These are phyloP conservation scores for Calvatia gigantea DNA, from an alignment of 768 basidiomycete species.

Conservation along the genomic window DNA sequence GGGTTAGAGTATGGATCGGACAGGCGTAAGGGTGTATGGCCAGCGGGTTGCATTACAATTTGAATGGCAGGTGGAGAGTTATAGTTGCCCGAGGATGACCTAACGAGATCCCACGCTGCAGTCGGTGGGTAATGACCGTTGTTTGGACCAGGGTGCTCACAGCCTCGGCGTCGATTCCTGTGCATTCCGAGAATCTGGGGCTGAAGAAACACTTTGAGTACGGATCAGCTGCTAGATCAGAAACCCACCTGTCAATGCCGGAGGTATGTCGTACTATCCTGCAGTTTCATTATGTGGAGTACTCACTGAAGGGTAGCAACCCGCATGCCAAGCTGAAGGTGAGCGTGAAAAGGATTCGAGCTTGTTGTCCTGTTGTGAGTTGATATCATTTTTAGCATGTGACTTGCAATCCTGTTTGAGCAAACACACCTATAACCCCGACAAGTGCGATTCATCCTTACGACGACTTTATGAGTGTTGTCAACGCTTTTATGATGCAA, in stretches of 20 bases:
- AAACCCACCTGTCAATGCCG: too few species aligned
- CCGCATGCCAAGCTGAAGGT: slow-evolving; percentile 27
- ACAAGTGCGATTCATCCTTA: slow-evolving; percentile 53
- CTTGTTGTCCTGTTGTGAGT: too few species aligned
- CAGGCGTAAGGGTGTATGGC: neutral
- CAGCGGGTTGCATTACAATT: neutral
- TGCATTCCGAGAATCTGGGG: too few species aligned
- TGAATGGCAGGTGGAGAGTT: neutral
- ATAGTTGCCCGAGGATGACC: neutral
- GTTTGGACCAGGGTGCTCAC: too few species aligned
- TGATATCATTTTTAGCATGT: slow-evolving; percentile 45
- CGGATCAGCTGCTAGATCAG: too few species aligned
- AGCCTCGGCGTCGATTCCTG: too few species aligned
- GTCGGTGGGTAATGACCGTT: neutral
- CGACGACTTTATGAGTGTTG: slow-evolving; percentile 62
- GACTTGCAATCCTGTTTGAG: slow-evolving; percentile 58
- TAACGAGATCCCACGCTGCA: neutral
- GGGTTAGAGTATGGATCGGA: neutral
- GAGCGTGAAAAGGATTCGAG: neutral
- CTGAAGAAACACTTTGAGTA: too few species aligned
- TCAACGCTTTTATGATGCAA: slow-evolving; percentile 47
- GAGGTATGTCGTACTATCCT: neutral
- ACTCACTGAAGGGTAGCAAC: slow-evolving; percentile 24
- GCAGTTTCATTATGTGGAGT: neutral
- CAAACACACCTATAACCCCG: slow-evolving; percentile 61